Base-by-base conservation (phyloP, 208 protist species). In the Blastocrithidia nonstop region DNA sequence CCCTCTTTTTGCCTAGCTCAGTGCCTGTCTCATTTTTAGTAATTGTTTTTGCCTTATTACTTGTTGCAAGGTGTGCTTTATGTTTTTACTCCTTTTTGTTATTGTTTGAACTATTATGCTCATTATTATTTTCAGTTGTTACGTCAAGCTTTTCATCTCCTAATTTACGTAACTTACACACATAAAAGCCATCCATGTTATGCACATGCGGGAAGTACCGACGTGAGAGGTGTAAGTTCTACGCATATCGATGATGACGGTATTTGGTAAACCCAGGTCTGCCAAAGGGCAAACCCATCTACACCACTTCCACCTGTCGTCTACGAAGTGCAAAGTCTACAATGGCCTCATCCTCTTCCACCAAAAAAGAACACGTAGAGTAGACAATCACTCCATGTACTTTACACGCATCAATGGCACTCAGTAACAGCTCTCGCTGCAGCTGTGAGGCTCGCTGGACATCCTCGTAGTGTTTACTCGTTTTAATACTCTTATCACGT, bases 141-240 rank as follows among this genome's bases (percentile, higher is more conserved):
- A n/a, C n/a, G n/a, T n/a, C n/a, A n/a, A n/a, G n/a, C n/a, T n/a
- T n/a, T 25, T 57, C 47, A 28, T 71, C 41, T 2, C 72, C 74
- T 7, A 88, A 31, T 66, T 99, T 99, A 57, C 95, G 88, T 28
- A 99, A 65, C 69, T 98, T 99, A 61, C 84, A 93, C 2, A 99
- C 96, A 66, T 94, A 99, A 86, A 99, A 99, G 42, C 98, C 98
- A 52, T 99, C 96, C 90, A 99, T 98, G 72, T 99, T 99, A 76
- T 99, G 95, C 17, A 87, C 81, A 58, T 99, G 98, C 16, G 98
- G 98, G 51, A 98, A 99, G 63, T 96, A 91, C 9, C 73, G 71
- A n/a, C 70, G 75, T 36, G 69, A 66, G 32, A 56, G 33, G 49
- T 75, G 59, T 35, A 93, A 48, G 33, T 66, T 73, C 17, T 76